Base-by-base conservation (phyloP, 495 filamentous ascomycete species). In the Penicillium steckii region DNA sequence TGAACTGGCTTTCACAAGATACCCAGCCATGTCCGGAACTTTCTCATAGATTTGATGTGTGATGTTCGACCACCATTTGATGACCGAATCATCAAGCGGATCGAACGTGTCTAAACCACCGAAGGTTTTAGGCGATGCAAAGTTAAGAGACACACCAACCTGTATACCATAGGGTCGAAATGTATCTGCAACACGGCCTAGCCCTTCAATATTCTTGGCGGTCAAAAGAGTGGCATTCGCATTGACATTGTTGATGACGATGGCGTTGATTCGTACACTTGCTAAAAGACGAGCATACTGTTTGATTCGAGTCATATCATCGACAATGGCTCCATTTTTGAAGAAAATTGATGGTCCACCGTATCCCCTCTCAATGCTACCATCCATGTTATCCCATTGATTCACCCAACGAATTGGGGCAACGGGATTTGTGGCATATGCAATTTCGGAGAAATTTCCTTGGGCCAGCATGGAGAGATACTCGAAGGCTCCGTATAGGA, bases 191-290 rank as follows among this genome's bases (percentile, higher is more conserved):
- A 90, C 76, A 24, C 82, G 68, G 8, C 68, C 79, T 4, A 90
- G 64, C 0, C 86, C 85, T 24, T 78, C 72, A 52, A 88, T 77
- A 52, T 87, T 88, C 2, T 65, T 48, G 2, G 73, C 52, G 3
- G 57, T 81, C 38, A 90, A 68, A 4, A 85, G 66, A 0, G 69
- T 72, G 1, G 79, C 70, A 55, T 87, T 83, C 12, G 86, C 84
- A 59, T 90, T 90, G 55, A 89, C 85, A 47, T 90, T 89, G 68
- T 90, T 90, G 62, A 87, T 77, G 3, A 89, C 60, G 24, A 86
- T 71, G 2, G 71, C 85, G 52, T 90, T 90, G 60, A 89, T 67
- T 21, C 80, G 69, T 29, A 88, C 77, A 1, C 85, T 89, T n/a
- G 85, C 76, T 18, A 89, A 66, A 3, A 90, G 70, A 3, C 86